Evolutionary conservation across 164 flowering plant genomes (phyloP).

Genomic region (Malania oleifera): DNA sequence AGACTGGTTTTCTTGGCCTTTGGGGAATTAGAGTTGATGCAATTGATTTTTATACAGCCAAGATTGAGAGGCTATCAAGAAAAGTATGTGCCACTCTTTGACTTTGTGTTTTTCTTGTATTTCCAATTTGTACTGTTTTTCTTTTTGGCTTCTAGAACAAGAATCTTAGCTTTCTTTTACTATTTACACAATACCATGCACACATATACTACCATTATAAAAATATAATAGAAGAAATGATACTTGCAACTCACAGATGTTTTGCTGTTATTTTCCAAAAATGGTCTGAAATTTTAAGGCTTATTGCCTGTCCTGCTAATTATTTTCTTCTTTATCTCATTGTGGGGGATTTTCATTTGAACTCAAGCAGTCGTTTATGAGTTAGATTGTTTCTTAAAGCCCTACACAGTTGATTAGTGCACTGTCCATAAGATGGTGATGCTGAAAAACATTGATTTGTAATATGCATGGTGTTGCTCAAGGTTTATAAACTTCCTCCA

Average conservation of each 20-base stretch:
- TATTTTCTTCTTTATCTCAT: no score
- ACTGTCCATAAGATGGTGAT: no score
- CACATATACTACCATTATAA: background rate
- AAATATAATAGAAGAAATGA: background rate
- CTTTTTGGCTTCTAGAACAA: background rate
- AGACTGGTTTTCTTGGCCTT: constrained; percentile 81
- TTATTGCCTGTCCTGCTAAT: background rate
- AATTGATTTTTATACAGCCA: constrained; percentile 51
- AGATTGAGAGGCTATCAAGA: constrained; percentile 42
- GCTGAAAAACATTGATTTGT: no score
- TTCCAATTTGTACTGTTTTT: background rate
- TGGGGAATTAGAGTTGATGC: constrained; percentile 68
- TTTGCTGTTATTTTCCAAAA: background rate
- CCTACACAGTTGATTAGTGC: no score
- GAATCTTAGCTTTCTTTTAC: no score
- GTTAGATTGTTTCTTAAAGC: no score
- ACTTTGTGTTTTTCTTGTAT: background rate
- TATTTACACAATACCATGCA: background rate
- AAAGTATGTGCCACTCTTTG: constrained; percentile 40
- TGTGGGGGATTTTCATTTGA: no score
- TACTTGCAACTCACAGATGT: no score
- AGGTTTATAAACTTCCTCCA: no score
- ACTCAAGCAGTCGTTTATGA: no score
- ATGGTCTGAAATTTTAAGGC: background rate
- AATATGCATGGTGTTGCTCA: no score